These are phyloP conservation scores for Paxillus ammoniavirescens DNA, from an alignment of 768 basidiomycete species.

Conservation along the genomic window DNA sequence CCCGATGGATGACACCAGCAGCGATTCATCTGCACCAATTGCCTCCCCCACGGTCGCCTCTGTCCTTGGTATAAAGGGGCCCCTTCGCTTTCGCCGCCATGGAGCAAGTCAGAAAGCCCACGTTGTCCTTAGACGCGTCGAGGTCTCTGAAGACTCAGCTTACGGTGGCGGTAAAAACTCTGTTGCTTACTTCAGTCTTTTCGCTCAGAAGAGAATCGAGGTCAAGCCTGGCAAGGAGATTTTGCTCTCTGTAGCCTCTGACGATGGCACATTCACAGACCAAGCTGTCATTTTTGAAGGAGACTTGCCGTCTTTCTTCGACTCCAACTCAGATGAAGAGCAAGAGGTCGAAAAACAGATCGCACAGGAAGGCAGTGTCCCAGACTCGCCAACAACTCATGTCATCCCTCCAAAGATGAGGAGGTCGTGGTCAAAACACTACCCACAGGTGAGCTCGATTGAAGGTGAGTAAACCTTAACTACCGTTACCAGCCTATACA, in stretches of 20 bases:
- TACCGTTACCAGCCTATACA: slow-evolving; percentile 8
- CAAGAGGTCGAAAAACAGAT: slow-evolving; percentile 41
- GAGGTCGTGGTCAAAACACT: slow-evolving; percentile 53
- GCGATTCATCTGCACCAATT: slow-evolving; percentile 32
- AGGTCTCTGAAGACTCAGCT: slow-evolving; percentile 42
- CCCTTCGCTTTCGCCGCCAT: slow-evolving; percentile 65
- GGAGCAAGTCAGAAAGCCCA: slow-evolving; percentile 67
- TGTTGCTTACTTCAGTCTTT: slow-evolving; percentile 58
- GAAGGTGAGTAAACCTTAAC: slow-evolving; percentile 35
- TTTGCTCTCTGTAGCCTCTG: slow-evolving; percentile 54
- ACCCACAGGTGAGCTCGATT: slow-evolving; percentile 41
- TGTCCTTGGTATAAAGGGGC: slow-evolving; percentile 59
- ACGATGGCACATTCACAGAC: slow-evolving; percentile 54
- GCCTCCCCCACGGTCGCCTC: slow-evolving; percentile 43
- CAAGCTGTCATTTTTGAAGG: slow-evolving; percentile 59
- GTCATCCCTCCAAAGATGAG: slow-evolving; percentile 65
- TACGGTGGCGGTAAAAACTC: slow-evolving; percentile 39
- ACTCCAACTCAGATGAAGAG: slow-evolving; percentile 35
- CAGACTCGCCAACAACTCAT: slow-evolving; percentile 31
- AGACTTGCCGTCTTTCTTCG: slow-evolving; percentile 32
- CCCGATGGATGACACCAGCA: slow-evolving; percentile 38
- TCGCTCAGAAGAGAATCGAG: slow-evolving; percentile 68
- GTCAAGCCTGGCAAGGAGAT: slow-evolving; percentile 72
- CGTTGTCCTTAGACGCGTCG: slow-evolving; percentile 63
- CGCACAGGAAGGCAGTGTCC: slow-evolving; percentile 41